Evolutionary conservation across 2,329 filamentous ascomycete species (phyloP), one percentile per base, ranked within the genome.

Genomic region (Fusarium sp.): DNA sequence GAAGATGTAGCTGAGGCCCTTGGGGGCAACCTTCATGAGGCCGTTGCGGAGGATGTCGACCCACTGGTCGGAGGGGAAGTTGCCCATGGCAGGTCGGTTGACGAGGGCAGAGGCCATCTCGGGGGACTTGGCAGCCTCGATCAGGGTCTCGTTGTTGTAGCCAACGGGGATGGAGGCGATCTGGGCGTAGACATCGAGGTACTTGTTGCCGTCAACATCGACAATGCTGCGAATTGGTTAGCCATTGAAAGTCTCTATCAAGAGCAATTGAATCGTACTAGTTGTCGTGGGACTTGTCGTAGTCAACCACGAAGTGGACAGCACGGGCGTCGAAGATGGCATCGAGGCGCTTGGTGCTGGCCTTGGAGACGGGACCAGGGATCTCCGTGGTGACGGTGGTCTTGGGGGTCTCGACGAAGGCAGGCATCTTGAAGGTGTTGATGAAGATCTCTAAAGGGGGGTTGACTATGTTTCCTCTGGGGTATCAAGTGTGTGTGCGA

Each of bases 161-260:
- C 94, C 94, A 58, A 96, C 90, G 11, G 94, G 93, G 77, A 96
- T 95, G 27, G 93, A 95, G 68, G 94, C 94, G 80, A 96, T 95
- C 83, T 95, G 94, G 60, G 94, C 92, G 82, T 94, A 94, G 66
- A 87, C 86, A 81, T 88, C 86, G 59, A 87, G 82, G 70, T 84
- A 84, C 41, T 83, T 81, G 81, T 88, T 88, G 77, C 86, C 86
- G 71, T 88, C 86, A 61, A 85, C 83, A 76, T 88, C 86, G 63
- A 85, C 83, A 70, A 88, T 85, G 79, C 81, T 83, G 45, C 3
- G 14, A 39, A 25, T 9, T 32, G 30, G 68, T 74, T 32, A 73
- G 72, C 43, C 54, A 50, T 27, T 27, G 23, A 20, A 20, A 25
- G 30, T 41, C 27, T 11, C 6, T 2, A 16, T 16, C 18, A n/a